A percentile compares a stretch with the other conserved stretches of the same genome.
Conservation (phyloP, 257 asterid genomes). For the Euphrasia confusa region DNA sequence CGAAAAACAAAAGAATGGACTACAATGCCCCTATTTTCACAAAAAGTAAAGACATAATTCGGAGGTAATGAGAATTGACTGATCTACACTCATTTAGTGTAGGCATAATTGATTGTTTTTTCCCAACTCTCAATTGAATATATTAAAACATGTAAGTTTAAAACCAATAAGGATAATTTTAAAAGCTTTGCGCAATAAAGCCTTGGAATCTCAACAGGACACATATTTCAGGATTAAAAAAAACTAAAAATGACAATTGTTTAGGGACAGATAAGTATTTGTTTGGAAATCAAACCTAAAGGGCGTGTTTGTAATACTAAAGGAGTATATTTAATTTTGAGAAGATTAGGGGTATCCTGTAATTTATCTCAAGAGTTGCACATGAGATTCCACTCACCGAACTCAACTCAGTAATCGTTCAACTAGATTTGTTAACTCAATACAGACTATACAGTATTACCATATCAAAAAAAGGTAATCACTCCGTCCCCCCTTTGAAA, state of each 20-base stretch:
- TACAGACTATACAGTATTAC: not conserved
- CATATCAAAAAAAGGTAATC: not conserved
- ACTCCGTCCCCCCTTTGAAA: no score
- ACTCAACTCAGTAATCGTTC: not conserved
- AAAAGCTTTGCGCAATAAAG: no score
- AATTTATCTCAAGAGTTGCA: not conserved
- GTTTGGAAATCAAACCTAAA: not conserved
- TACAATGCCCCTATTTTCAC: not conserved
- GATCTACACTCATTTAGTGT: not conserved
- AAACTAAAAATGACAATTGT: no score
- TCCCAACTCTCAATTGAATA: no score
- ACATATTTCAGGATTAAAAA: no score
- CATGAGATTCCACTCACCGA: not conserved
- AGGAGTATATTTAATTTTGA: not conserved
- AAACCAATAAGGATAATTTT: no score
- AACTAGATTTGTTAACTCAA: not conserved
- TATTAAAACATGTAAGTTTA: no score
- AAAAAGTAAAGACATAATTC: not conserved
- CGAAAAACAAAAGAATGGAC: conserved; percentile 11
- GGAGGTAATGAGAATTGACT: no score
- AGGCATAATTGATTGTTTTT: not conserved
- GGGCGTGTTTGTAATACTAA: not conserved
- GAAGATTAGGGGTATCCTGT: not conserved
- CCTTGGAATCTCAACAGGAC: no score
- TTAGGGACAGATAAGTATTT: no score